These are phyloP conservation scores for Eucalyptus tenuipes DNA, from an alignment of 345 rosid genomes.

Conservation along the genomic window DNA sequence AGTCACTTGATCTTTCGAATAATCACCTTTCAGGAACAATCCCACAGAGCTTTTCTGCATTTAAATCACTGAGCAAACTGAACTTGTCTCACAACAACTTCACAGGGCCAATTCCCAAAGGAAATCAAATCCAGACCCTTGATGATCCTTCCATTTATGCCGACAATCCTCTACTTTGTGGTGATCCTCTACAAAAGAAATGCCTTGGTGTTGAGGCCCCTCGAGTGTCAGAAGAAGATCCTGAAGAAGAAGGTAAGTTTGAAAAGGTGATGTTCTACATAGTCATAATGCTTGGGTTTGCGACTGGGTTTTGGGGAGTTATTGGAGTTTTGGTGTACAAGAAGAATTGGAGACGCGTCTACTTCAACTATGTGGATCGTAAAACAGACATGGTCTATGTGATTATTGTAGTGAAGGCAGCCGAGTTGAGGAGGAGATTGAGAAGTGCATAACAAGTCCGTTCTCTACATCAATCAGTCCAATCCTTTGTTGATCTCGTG, in stretches of 20 bases:
- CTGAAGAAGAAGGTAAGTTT: background rate
- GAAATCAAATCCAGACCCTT: background rate
- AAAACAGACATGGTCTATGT: background rate
- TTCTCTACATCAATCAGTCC: background rate
- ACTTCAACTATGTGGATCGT: background rate
- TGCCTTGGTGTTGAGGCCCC: background rate
- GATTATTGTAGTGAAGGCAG: background rate
- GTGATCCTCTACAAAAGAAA: background rate
- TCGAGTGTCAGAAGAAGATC: background rate
- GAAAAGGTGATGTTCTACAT: background rate
- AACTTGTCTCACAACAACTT: background rate
- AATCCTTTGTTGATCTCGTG: background rate
- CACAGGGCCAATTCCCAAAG: background rate
- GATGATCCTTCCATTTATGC: background rate
- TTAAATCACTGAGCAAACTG: background rate
- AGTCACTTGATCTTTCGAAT: background rate
- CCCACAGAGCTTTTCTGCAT: background rate
- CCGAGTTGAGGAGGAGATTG: background rate
- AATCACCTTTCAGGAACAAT: background rate
- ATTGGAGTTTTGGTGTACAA: background rate
- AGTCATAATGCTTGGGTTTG: background rate
- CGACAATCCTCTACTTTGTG: background rate
- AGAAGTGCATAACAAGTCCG: background rate
- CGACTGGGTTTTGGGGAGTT: background rate
- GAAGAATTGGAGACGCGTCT: background rate